These are phyloP conservation scores for Clonostachys byssicola DNA, from an alignment of 2,329 filamentous ascomycete genomes.

Conservation along the genomic window DNA sequence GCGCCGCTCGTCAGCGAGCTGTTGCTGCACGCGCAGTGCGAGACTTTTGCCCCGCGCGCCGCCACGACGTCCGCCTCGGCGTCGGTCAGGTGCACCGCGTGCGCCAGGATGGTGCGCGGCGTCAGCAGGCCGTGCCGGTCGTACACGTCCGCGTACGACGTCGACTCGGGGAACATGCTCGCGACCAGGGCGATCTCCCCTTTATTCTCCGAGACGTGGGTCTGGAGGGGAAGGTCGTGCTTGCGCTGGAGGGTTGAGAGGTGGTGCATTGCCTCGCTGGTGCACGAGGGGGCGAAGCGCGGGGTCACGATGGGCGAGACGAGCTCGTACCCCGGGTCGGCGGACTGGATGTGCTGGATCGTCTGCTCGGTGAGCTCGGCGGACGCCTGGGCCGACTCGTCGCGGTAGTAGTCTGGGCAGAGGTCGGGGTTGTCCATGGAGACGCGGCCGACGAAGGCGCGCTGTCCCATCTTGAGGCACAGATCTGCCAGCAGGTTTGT, in stretches of 20 bases:
- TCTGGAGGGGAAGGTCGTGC: constrained; percentile 70
- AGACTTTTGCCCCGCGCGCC: constrained; percentile 58
- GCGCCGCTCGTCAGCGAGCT: constrained; percentile 75
- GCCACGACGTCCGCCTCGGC: constrained; percentile 64
- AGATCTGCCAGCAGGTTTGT: constrained; percentile 90
- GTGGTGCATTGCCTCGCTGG: constrained; percentile 49
- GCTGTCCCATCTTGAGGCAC: constrained; percentile 74
- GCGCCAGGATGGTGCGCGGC: constrained; percentile 74
- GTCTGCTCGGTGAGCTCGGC: constrained; percentile 51
- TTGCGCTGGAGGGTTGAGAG: constrained; percentile 63
- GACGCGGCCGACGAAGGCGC: constrained; percentile 88
- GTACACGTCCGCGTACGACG: constrained; percentile 74
- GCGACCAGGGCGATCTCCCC: constrained; percentile 69
- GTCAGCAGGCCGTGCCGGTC: constrained; percentile 68
- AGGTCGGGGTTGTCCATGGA: constrained; percentile 77
- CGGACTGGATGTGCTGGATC: constrained; percentile 59
- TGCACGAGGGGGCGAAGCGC: constrained; percentile 63
- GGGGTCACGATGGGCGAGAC: constrained; percentile 79
- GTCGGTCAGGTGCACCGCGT: constrained; percentile 72
- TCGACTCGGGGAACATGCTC: constrained; percentile 60
- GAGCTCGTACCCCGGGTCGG: constrained; percentile 63
- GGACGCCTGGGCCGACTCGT: constrained; percentile 58
- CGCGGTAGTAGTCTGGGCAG: constrained; percentile 75
- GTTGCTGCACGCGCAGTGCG: constrained; percentile 87
- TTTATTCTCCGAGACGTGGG: constrained; percentile 83